Conservation (phyloP, 371 early-diverging fungal genomes). For the Apophysomyces sp. region DNA sequence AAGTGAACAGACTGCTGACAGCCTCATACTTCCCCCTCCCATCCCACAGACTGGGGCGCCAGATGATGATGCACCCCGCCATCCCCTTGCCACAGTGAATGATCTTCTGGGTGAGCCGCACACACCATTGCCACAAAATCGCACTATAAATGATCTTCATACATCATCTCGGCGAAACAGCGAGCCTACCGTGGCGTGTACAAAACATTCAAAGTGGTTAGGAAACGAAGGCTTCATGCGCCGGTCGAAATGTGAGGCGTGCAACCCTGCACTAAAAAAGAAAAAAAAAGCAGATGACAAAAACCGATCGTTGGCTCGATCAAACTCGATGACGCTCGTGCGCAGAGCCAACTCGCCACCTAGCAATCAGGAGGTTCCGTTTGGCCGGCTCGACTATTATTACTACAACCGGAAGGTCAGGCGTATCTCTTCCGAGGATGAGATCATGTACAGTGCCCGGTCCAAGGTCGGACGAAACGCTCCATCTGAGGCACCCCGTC, state of each 20-base stretch:
- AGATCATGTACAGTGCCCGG: conserved; percentile 1
- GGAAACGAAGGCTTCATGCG: conserved; percentile 18
- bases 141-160: no score
- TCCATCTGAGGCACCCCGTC: not conserved
- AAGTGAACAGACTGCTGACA: not conserved
- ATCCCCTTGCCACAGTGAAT: not conserved
- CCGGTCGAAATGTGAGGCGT: conserved; percentile 21
- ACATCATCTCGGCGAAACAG: not conserved
- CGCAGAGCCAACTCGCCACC: conserved; percentile 1
- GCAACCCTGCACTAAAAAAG: conserved; percentile 10
- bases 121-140: not conserved
- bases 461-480: not conserved
- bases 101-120: not conserved
- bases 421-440: not conserved
- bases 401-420: not conserved
- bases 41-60: not conserved
- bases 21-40: not conserved
- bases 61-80: not conserved
- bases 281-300: not conserved
- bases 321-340: conserved; percentile 13
- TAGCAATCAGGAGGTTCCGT: not conserved
- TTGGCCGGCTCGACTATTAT: not conserved
- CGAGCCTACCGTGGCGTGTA: not conserved
- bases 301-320: conserved; percentile 11
- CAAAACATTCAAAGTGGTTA: conserved; percentile 18